Conservation (phyloP, 2,329 filamentous ascomycete genomes). For the Aspergillus amoenus region DNA sequence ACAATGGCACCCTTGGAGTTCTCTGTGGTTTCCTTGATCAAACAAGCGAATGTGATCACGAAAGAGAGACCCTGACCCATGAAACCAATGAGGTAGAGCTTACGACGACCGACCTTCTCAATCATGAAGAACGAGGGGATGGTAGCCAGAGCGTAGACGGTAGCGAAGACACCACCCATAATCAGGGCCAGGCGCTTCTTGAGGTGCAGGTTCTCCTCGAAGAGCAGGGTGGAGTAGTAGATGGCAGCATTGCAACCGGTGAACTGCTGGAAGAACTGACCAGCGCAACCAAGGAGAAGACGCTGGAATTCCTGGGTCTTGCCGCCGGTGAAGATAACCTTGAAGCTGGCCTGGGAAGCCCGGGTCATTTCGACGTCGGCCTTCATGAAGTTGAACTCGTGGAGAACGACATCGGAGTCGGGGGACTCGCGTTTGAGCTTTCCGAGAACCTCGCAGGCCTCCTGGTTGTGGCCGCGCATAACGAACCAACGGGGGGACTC, state of each 20-base stretch:
- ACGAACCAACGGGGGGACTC: slow-evolving; percentile 58
- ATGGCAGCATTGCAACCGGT: slow-evolving; percentile 48
- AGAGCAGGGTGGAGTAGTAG: slow-evolving; percentile 48
- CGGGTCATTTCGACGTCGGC: slow-evolving; percentile 42
- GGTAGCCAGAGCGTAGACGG: slow-evolving; percentile 28
- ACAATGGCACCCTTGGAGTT: slow-evolving; percentile 46
- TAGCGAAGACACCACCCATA: slow-evolving; percentile 29
- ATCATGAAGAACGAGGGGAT: slow-evolving; percentile 31
- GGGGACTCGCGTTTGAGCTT: slow-evolving; percentile 39
- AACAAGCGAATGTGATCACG: slow-evolving; percentile 34
- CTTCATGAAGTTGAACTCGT: slow-evolving; percentile 43
- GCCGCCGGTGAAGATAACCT: slow-evolving; percentile 27
- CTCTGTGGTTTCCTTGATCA: slow-evolving; percentile 23
- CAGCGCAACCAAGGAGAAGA: slow-evolving; percentile 29
- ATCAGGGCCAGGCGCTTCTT: slow-evolving; percentile 20
- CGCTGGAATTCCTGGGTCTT: slow-evolving; percentile 35
- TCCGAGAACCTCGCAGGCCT: slow-evolving; percentile 49
- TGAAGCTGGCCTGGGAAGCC: slow-evolving; percentile 29
- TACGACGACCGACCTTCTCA: slow-evolving; percentile 42
- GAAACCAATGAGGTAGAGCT: slow-evolving; percentile 33
- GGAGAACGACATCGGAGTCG: slow-evolving; percentile 38
- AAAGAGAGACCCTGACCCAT: slow-evolving; percentile 35
- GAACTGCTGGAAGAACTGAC: slow-evolving; percentile 44
- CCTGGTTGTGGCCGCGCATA: slow-evolving; percentile 49
- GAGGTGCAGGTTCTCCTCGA: slow-evolving; percentile 39